These are phyloP conservation scores for Lotus japonicus DNA, from an alignment of 306 rosid species.

Conservation along the genomic window DNA sequence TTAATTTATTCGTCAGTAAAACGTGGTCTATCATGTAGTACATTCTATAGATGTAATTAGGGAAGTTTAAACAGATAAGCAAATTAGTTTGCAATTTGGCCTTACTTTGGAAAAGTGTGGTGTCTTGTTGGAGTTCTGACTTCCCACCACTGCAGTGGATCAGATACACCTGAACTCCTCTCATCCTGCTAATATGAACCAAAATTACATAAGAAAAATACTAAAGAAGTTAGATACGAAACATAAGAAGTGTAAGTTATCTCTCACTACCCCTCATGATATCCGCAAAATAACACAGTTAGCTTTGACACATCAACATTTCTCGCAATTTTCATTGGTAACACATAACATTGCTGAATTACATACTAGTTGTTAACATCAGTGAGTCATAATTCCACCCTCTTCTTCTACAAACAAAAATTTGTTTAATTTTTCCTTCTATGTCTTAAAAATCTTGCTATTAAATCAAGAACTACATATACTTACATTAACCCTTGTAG, in stretches of 20 bases:
- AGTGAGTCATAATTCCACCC: neutral
- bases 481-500: conserved; percentile 37
- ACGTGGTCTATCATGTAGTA: neutral
- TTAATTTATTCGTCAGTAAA: neutral
- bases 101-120: conserved; percentile 35
- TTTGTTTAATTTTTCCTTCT: too few species aligned
- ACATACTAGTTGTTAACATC: neutral
- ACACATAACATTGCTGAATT: too few species aligned
- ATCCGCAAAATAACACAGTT: too few species aligned
- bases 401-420: neutral
- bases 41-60: neutral
- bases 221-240: too few species aligned
- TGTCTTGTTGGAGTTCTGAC: conserved; percentile 22
- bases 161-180: conserved; percentile 20
- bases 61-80: neutral
- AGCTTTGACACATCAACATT: too few species aligned
- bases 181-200: conserved; percentile 35
- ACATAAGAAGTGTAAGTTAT: too few species aligned
- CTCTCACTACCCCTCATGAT: too few species aligned
- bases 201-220: neutral
- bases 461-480: neutral
- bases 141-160: conserved; percentile 17
- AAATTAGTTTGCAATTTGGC: neutral
- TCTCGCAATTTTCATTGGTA: too few species aligned
- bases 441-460: neutral